A percentile compares a stretch with the other conserved stretches of the same genome.
Evolutionary conservation across 2,329 filamentous ascomycete genomes (phyloP).

Genomic region (Dactylellina haptotyla): DNA sequence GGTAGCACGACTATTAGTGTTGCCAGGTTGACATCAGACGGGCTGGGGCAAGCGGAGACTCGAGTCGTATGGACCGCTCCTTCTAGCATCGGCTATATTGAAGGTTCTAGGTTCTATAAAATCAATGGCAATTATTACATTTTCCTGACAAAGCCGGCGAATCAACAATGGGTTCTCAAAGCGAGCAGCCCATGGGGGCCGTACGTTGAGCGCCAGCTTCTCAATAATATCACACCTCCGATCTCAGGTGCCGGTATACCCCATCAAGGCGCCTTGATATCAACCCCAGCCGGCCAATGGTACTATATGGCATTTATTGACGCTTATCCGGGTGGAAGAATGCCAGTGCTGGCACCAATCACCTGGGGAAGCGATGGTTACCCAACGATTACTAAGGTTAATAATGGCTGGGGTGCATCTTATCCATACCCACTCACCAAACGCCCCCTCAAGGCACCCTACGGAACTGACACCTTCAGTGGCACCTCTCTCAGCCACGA

Average conservation of each 20-base stretch:
- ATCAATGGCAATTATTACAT: constrained; percentile 69
- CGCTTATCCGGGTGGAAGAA: constrained; percentile 68
- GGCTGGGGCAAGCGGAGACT: constrained; percentile 63
- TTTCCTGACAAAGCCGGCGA: constrained; percentile 65
- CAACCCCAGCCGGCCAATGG: constrained; percentile 67
- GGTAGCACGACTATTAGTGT: constrained; percentile 66
- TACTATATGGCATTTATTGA: constrained; percentile 70
- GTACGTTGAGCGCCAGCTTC: constrained; percentile 65
- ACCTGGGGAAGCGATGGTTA: constrained; percentile 67
- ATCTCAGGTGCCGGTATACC: constrained; percentile 64
- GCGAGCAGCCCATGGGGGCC: constrained; percentile 67
- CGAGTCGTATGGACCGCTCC: constrained; percentile 63
- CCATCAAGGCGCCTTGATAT: constrained; percentile 69
- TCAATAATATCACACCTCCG: constrained; percentile 63
- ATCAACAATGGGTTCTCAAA: constrained; percentile 66
- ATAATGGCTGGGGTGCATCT: constrained; percentile 65
- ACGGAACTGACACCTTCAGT: constrained; percentile 64
- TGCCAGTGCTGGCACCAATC: constrained; percentile 69
- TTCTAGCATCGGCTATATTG: constrained; percentile 61
- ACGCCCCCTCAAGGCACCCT: constrained; percentile 56
- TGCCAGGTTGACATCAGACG: constrained; percentile 66
- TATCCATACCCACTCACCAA: constrained; percentile 62
- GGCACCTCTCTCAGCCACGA: constrained; percentile 63
- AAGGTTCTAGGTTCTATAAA: constrained; percentile 70
- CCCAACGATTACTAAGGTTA: constrained; percentile 63